Evolutionary conservation across 805 yeast species (phyloP).

Genomic region (Candida ponderosae): DNA sequence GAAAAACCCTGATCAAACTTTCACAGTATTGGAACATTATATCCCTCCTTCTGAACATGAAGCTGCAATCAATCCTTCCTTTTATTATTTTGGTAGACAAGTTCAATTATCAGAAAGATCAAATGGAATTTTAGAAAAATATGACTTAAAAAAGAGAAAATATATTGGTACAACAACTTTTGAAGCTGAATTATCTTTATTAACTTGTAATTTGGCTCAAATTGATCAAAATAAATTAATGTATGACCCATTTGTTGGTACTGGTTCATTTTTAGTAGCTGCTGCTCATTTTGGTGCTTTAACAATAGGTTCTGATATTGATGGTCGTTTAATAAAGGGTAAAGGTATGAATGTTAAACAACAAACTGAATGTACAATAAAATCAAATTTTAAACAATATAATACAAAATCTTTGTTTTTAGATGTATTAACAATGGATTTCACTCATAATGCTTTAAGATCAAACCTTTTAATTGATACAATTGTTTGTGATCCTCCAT

Average conservation of each 20-base stretch:
- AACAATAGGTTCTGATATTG: slow-evolving; percentile 86
- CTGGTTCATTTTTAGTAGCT: slow-evolving; percentile 89
- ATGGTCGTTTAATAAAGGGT: slow-evolving; percentile 72
- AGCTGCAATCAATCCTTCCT: slow-evolving; percentile 41
- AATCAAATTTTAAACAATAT: slow-evolving; percentile 71
- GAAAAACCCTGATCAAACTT: slow-evolving; percentile 67
- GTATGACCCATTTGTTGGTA: slow-evolving; percentile 95
- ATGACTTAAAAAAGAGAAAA: slow-evolving; percentile 73
- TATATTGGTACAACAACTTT: slow-evolving; percentile 96
- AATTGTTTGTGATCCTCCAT: slow-evolving; percentile 95
- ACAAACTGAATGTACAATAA: slow-evolving; percentile 35
- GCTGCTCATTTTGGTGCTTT: slow-evolving; percentile 80
- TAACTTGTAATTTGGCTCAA: slow-evolving; percentile 82
- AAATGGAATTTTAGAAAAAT: slow-evolving; percentile 60
- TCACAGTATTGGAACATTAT: slow-evolving; percentile 72
- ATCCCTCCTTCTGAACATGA: slow-evolving; percentile 33
- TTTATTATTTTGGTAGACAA: slow-evolving; percentile 70
- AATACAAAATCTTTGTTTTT: slow-evolving; percentile 46
- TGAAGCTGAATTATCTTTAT: slow-evolving; percentile 86
- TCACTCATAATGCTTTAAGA: slow-evolving; percentile 83
- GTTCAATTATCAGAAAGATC: slow-evolving; percentile 56
- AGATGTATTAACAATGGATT: slow-evolving; percentile 87
- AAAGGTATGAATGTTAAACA: slow-evolving; percentile 25
- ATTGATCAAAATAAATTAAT: slow-evolving; percentile 56
- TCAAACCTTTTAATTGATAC: slow-evolving; percentile 56